Conservation (phyloP, 495 filamentous ascomycete species). For the Neurospora sp. region DNA sequence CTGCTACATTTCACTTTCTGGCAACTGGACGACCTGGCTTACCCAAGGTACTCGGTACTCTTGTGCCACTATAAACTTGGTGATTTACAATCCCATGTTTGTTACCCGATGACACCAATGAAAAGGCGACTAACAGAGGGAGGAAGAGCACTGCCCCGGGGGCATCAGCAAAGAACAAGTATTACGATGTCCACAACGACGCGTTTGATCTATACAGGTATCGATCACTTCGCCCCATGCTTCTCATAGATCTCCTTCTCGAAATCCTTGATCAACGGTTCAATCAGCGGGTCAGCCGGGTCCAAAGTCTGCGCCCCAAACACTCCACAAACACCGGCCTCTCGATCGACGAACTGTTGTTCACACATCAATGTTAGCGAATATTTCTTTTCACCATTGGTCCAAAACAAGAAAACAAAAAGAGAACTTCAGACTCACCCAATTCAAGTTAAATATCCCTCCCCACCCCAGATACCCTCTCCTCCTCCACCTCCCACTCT, state of each 20-base stretch:
- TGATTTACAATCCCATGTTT: too few relatives aligned
- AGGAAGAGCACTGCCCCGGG: too few relatives aligned
- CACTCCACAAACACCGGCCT: conserved; percentile 20
- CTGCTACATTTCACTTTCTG: too few relatives aligned
- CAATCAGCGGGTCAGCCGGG: conserved; percentile 14
- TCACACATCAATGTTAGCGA: conserved; percentile 1
- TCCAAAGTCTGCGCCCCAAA: conserved; percentile 23
- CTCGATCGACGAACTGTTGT: conserved; percentile 25
- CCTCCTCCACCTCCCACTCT: conserved; percentile 8
- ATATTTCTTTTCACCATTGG: neutral
- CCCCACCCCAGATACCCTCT: conserved; percentile 27
- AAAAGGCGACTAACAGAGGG: too few relatives aligned
- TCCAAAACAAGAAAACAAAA: neutral
- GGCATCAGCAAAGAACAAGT: too few relatives aligned
- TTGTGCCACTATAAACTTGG: too few relatives aligned
- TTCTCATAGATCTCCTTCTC: conserved; percentile 21
- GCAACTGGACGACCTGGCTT: too few relatives aligned
- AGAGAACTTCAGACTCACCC: conserved; percentile 15
- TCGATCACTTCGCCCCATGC: neutral
- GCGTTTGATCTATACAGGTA: neutral
- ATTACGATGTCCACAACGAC: too few relatives aligned
- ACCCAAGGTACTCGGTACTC: too few relatives aligned
- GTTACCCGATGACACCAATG: too few relatives aligned
- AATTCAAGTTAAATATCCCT: conserved; percentile 21
- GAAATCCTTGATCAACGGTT: conserved; percentile 19